Evolutionary conservation across 306 rosid species (phyloP), one percentile per base, ranked within the genome.

Genomic region (Neltuma alba): DNA sequence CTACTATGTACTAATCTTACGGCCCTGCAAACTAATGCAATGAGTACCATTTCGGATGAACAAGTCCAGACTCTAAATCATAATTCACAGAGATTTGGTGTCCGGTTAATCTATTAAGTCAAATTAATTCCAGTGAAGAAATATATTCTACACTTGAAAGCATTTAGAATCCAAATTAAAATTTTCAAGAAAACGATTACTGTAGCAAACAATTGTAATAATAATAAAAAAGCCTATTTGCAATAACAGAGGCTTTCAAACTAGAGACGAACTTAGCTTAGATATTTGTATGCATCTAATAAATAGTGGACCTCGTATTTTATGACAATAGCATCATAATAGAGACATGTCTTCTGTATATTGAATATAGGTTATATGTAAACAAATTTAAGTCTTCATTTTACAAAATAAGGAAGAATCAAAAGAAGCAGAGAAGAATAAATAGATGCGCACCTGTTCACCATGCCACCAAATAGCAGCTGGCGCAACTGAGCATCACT

Each of bases 401-500:
- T 36, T 57, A 27, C 60, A 76, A 33, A 25, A 25, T 58, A 58
- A 58, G 64, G 34, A 11, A 58, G 63, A 74, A 74, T 61, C 34
- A 78, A 60, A 66, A 52, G 18, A 61, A 25, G n/a, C 36, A 74
- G 3, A 68, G 65, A 74, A 64, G 44, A 57, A 40, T 74, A 31
- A 83, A 71, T 27, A 31, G 63, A 52, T 9, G 37, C 42, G 70
- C 66, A 94, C 98, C 98, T 94, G 86, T 94, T 94, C 77, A 60
- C 60, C 28, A 55, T 88, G 72, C 97, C 98, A 81, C 98, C 98
- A 76, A 94, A 94, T 75, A 94, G 88, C 45, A 94, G 89, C 88
- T 85, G 91, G 67, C 97, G 97, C 84, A 94, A 74, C 82, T 94
- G 98, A 60, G 89, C 80, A 84, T 94, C 98, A 69, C 98, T 94